Evolutionary conservation across 306 rosid genomes (phyloP).

Genomic region (Sicyos baderoa): DNA sequence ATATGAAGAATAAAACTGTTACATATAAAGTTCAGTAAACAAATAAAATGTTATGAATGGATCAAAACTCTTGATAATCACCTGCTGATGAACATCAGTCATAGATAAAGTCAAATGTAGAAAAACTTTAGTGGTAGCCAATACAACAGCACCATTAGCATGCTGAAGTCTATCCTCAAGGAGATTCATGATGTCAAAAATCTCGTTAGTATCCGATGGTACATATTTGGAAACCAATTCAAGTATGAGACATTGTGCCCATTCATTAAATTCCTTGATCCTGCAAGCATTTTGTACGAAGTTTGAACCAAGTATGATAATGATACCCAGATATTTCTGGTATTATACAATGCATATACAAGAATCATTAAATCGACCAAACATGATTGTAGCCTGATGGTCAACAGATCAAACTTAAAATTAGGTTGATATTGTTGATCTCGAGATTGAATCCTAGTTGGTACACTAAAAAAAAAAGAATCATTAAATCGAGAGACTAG

Average conservation of each 20-base stretch:
- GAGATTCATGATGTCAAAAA: conserved; percentile 95
- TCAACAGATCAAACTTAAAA: no score
- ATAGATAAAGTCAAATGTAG: conserved; percentile 91
- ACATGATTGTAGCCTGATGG: no score
- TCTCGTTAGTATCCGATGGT: conserved; percentile 75
- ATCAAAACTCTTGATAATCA: conserved; percentile 26
- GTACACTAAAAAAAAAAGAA: no score
- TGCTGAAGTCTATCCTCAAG: conserved; percentile 99
- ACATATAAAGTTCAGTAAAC: background rate
- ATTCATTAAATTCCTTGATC: conserved; percentile 85
- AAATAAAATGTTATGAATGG: background rate
- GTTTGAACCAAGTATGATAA: background rate
- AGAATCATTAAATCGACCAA: background rate
- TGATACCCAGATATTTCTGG: background rate
- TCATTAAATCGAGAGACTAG: background rate
- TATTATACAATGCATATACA: background rate
- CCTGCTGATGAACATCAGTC: conserved; percentile 99
- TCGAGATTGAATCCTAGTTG: no score
- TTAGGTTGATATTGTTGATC: no score
- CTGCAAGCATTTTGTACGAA: conserved; percentile 40
- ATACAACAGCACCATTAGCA: conserved; percentile 99
- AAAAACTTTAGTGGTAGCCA: conserved; percentile 87
- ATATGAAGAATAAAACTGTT: background rate
- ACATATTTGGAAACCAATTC: conserved; percentile 83
- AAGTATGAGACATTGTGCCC: conserved; percentile 93